Evolutionary conservation across 495 filamentous ascomycete genomes (phyloP).

Genomic region (Cercophora scortea): DNA sequence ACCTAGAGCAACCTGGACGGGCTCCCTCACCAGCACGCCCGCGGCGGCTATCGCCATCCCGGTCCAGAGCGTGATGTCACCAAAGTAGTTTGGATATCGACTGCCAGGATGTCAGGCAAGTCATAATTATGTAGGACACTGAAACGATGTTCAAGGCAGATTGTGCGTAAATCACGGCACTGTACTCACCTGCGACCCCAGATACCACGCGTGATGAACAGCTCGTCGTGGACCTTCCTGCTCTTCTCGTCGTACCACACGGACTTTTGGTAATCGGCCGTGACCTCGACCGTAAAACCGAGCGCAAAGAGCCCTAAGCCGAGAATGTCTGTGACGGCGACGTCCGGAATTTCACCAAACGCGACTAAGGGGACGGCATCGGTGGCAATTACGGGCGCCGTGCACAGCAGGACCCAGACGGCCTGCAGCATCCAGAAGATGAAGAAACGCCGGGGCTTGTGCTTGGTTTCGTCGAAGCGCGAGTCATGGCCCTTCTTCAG

Average conservation of each 20-base stretch:
- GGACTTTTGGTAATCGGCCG: conserved; percentile 52
- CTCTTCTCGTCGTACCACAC: conserved; percentile 47
- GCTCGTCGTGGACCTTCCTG: conserved; percentile 53
- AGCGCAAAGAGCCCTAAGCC: conserved; percentile 45
- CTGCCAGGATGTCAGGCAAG: conserved; percentile 18
- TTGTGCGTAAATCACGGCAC: not conserved
- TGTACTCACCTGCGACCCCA: conserved; percentile 37
- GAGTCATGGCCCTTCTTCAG: conserved; percentile 48
- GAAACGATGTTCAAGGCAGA: not conserved
- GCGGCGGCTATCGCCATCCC: conserved; percentile 43
- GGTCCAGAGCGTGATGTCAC: conserved; percentile 56
- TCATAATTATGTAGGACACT: too few relatives aligned
- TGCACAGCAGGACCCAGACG: conserved; percentile 52
- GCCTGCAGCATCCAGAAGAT: conserved; percentile 52
- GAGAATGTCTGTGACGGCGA: conserved; percentile 41
- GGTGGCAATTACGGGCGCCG: conserved; percentile 49
- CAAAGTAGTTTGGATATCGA: conserved; percentile 59
- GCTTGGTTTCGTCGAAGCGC: conserved; percentile 52
- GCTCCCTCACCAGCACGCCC: conserved; percentile 39
- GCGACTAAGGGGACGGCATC: conserved; percentile 43
- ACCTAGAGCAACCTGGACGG: conserved; percentile 38
- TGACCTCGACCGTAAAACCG: conserved; percentile 49
- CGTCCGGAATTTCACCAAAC: conserved; percentile 9
- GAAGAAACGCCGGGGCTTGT: conserved; percentile 43
- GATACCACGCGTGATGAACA: conserved; percentile 51